These are phyloP conservation scores for Phytophthora ramorum DNA, from an alignment of 352 stramenopile species.

Conservation along the genomic window DNA sequence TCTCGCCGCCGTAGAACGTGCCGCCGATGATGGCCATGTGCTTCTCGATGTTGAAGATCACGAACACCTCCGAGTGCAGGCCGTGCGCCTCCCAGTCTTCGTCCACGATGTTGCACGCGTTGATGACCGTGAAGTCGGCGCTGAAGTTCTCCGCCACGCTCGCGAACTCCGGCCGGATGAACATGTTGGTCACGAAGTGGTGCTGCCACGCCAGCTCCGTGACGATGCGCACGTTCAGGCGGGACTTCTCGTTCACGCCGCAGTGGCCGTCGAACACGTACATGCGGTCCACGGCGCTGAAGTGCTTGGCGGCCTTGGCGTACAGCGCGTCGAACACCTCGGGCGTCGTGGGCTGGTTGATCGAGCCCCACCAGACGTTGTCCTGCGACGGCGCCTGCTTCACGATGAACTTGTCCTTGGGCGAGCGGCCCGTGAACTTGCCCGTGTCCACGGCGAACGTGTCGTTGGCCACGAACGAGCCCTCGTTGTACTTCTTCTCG, in stretches of 20 bases:
- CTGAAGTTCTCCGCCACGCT: constrained; percentile 93
- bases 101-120: constrained; percentile 96
- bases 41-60: constrained; percentile 98
- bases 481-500: constrained; percentile 95
- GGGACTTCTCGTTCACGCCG: constrained; percentile 92
- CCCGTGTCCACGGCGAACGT: constrained; percentile 98
- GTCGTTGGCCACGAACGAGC: constrained; percentile 88
- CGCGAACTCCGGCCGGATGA: constrained; percentile 87
- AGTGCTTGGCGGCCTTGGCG: constrained; percentile 94
- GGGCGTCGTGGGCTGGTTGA: constrained; percentile 95
- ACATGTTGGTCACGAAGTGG: constrained; percentile 98
- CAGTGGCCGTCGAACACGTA: constrained; percentile 98
- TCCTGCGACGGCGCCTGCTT: constrained; percentile 92
- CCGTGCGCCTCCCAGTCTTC: constrained; percentile 94
- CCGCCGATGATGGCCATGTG: constrained; percentile 95
- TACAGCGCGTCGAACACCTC: constrained; percentile 97
- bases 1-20: constrained; percentile 98
- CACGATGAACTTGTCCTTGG: constrained; percentile 99
- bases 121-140: constrained; percentile 98
- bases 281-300: constrained; percentile 92
- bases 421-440: constrained; percentile 98
- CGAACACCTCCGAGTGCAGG: constrained; percentile 96
- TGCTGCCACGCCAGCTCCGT: constrained; percentile 98
- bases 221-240: constrained; percentile 97
- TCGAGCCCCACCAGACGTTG: constrained; percentile 97